Base-by-base conservation (phyloP, 2,329 filamentous ascomycete genomes). In the Amphichorda felina region DNA sequence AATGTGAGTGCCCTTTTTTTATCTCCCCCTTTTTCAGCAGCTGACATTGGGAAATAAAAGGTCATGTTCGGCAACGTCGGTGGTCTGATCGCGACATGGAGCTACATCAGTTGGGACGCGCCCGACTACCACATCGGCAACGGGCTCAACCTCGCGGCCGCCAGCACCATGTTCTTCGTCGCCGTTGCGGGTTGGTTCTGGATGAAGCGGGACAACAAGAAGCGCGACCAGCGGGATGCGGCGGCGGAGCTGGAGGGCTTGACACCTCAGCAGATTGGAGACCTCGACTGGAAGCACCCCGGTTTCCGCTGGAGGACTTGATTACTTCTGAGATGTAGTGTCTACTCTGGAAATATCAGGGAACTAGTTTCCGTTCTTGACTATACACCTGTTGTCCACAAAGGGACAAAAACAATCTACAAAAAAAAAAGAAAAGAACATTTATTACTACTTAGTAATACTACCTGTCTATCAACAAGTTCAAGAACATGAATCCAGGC, bases 51-150 rank as follows among this genome's bases (percentile, higher is more conserved):
- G n/a, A n/a, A n/a, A n/a, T n/a, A n/a, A n/a, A n/a, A n/a, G n/a
- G 55, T 84, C 47, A 83, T 84, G 78, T 59, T 82, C 17, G 81
- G 79, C 19, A 84, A 83, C 37, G 50, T 84, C n/a, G 81, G 81
- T 2, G 81, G 79, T 0, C 51, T 84, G 24, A 66, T 81, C 39
- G 68, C 71, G 1, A 79, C 74, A 0, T 82, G 77, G 76, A 66
- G 63, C 2, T 82, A 79, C 54, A 46, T 82, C 13, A 67, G 69
- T 0, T 71, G 59, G 44, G 79, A 84, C 47, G 70, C 47, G 0
- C 80, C 80, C 0, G 54, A 83, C 39, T 86, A 75, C 46, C 74
- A 63, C 40, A 82, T 83, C 38, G 80, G 80, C 2, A 84, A 84
- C 47, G 79, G 79, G 0, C 51, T 85, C 25, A 84, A 84, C 48